Evolutionary conservation across 139 green algal species (phyloP), one percentile per base, ranked within the genome.

Genomic region (Auxenochlorella pyrenoidosa): DNA sequence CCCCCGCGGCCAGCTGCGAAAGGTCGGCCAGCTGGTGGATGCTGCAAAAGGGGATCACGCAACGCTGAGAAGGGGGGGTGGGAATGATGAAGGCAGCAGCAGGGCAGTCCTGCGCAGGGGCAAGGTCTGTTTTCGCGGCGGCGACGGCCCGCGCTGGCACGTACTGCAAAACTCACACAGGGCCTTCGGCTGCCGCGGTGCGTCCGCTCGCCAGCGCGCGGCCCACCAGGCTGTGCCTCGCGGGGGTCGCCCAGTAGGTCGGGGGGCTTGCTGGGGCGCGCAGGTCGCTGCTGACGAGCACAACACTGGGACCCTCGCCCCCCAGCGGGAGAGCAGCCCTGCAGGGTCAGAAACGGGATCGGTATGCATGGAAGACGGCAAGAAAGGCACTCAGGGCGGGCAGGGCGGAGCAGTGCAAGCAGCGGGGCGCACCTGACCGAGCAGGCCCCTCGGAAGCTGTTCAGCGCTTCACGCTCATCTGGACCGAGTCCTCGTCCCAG

Each of bases 221-320:
- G 12, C 80, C 80, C 28, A 65, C 80, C 16, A 85, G 21, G 40
- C 63, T 77, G 30, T 40, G 3, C 26, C 1, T 28, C 18, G 15
- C 41, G 15, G 41, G 40, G 12, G 80, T 44, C 8, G 63, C 40
- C 80, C 63, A 85, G 58, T 65, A 85, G 44, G 30, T 76, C 13
- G 41, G 40, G 5, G 80, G 28, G 34, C 30, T 44, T 26, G 26
- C 3, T 0, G 60, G 16, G 59, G 38, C 63, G 2, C 79, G 22
- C 38, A 85, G 63, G 80, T 85, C 80, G 28, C 40, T 60, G 40
- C 38, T 63, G 26, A 85, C 38, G 0, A 85, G 60, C 58, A 43
- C 40, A 1, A 63, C 13, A 32, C 40, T 77, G 54, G 5, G 28
- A 5, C 38, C n/a, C 28, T 59, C 59, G 58, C 30, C 30, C 16